These are phyloP conservation scores for Komagataella kurtzmanii DNA, from an alignment of 805 yeast genomes.

Conservation along the genomic window DNA sequence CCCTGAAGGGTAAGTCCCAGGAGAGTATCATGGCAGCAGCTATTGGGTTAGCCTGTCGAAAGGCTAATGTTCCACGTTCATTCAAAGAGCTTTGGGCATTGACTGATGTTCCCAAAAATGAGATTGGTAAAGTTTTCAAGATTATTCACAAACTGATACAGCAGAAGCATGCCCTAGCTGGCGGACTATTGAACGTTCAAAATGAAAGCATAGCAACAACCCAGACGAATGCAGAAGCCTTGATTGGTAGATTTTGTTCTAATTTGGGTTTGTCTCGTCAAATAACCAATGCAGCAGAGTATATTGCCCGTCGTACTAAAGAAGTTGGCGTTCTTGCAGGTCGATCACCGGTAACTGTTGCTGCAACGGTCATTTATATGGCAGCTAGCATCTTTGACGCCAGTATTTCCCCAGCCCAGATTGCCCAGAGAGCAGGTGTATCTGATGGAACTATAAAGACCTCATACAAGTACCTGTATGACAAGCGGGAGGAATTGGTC, in stretches of 20 bases:
- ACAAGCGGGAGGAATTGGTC: conserved; percentile 57
- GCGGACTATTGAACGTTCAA: conserved; percentile 28
- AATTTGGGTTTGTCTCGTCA: conserved; percentile 78
- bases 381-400: conserved; percentile 80
- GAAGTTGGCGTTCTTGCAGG: conserved; percentile 93
- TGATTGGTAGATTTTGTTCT: conserved; percentile 92
- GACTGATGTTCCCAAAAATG: conserved; percentile 87
- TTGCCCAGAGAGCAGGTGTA: conserved; percentile 88
- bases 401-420: conserved; percentile 61
- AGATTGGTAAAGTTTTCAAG: conserved; percentile 84
- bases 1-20: conserved; percentile 80
- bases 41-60: conserved; percentile 86
- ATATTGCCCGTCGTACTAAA: conserved; percentile 79
- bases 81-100: conserved; percentile 93
- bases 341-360: conserved; percentile 92
- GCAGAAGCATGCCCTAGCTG: conserved; percentile 35
- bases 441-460: conserved; percentile 96
- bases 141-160: conserved; percentile 52
- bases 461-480: conserved; percentile 70
- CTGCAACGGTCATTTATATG: conserved; percentile 94
- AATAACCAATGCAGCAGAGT: conserved; percentile 85
- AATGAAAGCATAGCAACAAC: conserved; percentile 48
- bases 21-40: conserved; percentile 96
- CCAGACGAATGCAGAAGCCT: conserved; percentile 86
- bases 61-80: conserved; percentile 87